A percentile compares a stretch with the other conserved stretches of the same genome.
These are phyloP conservation scores for Cronartium ribicola DNA, from an alignment of 1,284 basidiomycete genomes.

Conservation along the genomic window DNA sequence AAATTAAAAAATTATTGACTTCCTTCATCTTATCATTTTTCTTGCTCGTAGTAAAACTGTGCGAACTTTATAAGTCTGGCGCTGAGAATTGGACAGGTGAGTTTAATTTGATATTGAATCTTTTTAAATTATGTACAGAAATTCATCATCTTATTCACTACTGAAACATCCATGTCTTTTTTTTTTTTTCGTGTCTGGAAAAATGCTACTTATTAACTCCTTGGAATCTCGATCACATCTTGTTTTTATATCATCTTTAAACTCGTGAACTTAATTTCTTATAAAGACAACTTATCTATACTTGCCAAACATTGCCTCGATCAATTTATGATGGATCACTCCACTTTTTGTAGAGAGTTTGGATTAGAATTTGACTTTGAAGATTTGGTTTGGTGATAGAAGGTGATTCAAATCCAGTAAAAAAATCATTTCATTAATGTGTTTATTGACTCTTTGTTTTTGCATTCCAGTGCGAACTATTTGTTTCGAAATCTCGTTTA, in stretches of 20 bases:
- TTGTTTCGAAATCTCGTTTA: too few relatives aligned
- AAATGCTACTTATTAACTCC: too few relatives aligned
- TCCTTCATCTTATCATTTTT: not conserved
- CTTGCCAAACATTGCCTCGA: not conserved
- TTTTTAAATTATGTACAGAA: not conserved
- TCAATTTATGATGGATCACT: not conserved
- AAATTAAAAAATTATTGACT: not conserved
- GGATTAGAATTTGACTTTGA: not conserved
- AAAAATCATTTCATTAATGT: too few relatives aligned
- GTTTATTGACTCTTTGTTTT: too few relatives aligned
- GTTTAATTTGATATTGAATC: too few relatives aligned
- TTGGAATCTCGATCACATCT: not conserved
- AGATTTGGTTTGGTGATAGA: not conserved
- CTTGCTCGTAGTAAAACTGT: constrained; percentile 11
- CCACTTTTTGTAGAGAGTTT: constrained; percentile 2
- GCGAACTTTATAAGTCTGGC: constrained; percentile 26
- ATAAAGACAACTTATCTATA: not conserved
- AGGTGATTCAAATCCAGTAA: too few relatives aligned
- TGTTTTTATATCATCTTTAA: not conserved
- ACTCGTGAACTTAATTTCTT: not conserved
- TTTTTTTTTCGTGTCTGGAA: too few relatives aligned
- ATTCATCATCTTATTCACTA: not conserved
- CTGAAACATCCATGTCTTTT: too few relatives aligned
- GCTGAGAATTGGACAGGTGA: constrained; percentile 41
- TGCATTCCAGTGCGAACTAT: too few relatives aligned